These are phyloP conservation scores for Hemisphaericaspora nanyangensis DNA, from an alignment of 805 yeast species.

Conservation along the genomic window DNA sequence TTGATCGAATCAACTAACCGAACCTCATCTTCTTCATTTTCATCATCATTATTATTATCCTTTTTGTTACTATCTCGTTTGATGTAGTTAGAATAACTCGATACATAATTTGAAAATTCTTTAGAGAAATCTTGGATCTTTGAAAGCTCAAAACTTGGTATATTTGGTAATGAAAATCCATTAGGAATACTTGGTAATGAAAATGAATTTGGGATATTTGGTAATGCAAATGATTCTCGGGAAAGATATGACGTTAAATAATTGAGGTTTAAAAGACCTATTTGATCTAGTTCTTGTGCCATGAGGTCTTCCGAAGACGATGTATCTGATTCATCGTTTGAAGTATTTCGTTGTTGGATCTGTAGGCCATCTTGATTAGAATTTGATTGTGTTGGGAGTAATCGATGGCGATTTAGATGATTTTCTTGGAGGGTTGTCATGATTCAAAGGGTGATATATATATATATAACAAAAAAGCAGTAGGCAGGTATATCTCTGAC, in stretches of 20 bases:
- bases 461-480: too few species aligned
- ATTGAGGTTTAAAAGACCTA: constrained; percentile 43
- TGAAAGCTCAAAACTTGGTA: constrained; percentile 20
- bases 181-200: constrained; percentile 21
- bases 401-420: too few species aligned
- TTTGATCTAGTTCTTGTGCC: constrained; percentile 46
- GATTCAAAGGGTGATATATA: too few species aligned
- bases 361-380: background rate
- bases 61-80: constrained; percentile 3
- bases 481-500: too few species aligned
- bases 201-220: constrained; percentile 20
- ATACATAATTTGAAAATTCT: constrained; percentile 28
- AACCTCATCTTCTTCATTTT: constrained; percentile 13
- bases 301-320: constrained; percentile 30
- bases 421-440: too few species aligned
- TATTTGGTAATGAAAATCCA: constrained; percentile 18
- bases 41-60: constrained; percentile 5
- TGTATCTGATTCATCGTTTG: background rate
- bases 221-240: constrained; percentile 19
- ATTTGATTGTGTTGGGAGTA: too few species aligned
- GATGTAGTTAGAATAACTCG: constrained; percentile 19
- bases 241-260: constrained; percentile 16
- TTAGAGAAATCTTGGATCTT: constrained; percentile 22
- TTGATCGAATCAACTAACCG: constrained; percentile 28
- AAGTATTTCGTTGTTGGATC: background rate